phyloP scores from a whole-genome alignment of 2,329 filamentous ascomycete genomes.

The Exophiala oligosperma region DNA sequence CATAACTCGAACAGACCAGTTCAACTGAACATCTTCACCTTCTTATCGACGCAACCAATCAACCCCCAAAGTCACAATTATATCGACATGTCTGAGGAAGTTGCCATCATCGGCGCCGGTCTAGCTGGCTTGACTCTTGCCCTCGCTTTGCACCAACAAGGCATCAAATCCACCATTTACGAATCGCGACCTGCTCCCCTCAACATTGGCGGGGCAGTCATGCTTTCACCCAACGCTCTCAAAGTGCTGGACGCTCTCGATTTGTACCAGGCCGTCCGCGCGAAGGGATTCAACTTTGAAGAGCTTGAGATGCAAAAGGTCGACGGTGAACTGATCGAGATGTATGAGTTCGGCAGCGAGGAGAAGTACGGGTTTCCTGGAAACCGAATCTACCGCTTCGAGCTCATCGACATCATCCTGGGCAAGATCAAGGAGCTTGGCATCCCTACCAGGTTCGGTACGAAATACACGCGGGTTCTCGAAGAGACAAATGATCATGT shows the following conservation, averaged over 20 bases:
- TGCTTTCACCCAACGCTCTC: slow-evolving; percentile 61
- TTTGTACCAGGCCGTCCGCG: slow-evolving; percentile 48
- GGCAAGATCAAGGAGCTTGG: slow-evolving; percentile 40
- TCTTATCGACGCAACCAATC: neutral
- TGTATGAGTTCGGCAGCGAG: slow-evolving; percentile 25
- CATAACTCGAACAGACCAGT: too few relatives aligned
- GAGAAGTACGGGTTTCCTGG: slow-evolving; percentile 54
- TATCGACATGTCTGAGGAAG: slow-evolving; percentile 19
- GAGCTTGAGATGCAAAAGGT: slow-evolving; percentile 49
- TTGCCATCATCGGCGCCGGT: slow-evolving; percentile 52
- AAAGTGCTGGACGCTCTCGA: slow-evolving; percentile 53
- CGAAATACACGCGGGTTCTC: slow-evolving; percentile 49
- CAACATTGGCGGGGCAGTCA: slow-evolving; percentile 56
- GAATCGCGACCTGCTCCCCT: slow-evolving; percentile 49
- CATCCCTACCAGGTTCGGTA: slow-evolving; percentile 49
- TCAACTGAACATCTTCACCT: too few relatives aligned
- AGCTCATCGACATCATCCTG: slow-evolving; percentile 53
- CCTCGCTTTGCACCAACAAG: slow-evolving; percentile 53
- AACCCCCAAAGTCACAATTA: neutral
- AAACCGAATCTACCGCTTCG: slow-evolving; percentile 55
- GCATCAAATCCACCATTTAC: slow-evolving; percentile 54
- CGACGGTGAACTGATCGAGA: slow-evolving; percentile 34
- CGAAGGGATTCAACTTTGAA: slow-evolving; percentile 54
- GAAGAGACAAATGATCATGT: slow-evolving; percentile 40
- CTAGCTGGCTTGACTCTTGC: slow-evolving; percentile 56